A percentile compares a stretch with the other conserved stretches of the same genome.
These are phyloP conservation scores for Saprolegnia diclina DNA, from an alignment of 352 stramenopile species.

Conservation along the genomic window DNA sequence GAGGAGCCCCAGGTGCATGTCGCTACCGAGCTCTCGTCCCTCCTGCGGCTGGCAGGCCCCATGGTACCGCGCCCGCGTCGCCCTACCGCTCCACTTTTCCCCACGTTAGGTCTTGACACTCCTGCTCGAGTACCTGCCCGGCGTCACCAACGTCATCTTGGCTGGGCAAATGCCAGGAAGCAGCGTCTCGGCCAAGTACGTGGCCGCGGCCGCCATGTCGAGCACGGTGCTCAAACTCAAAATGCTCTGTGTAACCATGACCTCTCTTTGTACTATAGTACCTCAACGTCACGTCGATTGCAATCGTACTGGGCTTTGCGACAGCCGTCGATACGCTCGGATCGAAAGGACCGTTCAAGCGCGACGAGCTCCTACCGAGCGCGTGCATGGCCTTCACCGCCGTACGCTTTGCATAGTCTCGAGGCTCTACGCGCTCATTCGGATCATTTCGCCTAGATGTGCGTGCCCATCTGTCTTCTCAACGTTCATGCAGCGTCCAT, in stretches of 20 bases:
- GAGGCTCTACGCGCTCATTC: slow-evolving; percentile 17
- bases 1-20: neutral
- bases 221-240: slow-evolving; percentile 35
- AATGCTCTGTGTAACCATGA: no score
- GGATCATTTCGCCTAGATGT: slow-evolving; percentile 4
- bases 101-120: slow-evolving; percentile 43
- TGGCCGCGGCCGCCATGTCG: slow-evolving; percentile 56
- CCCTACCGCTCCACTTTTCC: neutral
- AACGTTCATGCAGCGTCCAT: slow-evolving; percentile 68
- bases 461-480: slow-evolving; percentile 52
- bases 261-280: no score
- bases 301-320: slow-evolving; percentile 65
- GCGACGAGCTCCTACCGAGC: slow-evolving; percentile 82
- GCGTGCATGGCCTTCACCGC: slow-evolving; percentile 48
- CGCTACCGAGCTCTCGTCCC: neutral
- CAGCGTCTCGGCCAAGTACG: slow-evolving; percentile 41
- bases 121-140: slow-evolving; percentile 53
- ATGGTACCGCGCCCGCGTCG: neutral
- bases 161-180: slow-evolving; percentile 48
- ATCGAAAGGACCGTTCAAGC: slow-evolving; percentile 57
- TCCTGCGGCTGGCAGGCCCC: neutral
- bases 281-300: slow-evolving; percentile 71
- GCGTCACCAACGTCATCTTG: slow-evolving; percentile 54
- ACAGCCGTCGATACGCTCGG: slow-evolving; percentile 86
- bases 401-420: no score